phyloP scores from a whole-genome alignment of 2,329 filamentous ascomycete genomes.

The Davidsoniella neocaledoniae region DNA sequence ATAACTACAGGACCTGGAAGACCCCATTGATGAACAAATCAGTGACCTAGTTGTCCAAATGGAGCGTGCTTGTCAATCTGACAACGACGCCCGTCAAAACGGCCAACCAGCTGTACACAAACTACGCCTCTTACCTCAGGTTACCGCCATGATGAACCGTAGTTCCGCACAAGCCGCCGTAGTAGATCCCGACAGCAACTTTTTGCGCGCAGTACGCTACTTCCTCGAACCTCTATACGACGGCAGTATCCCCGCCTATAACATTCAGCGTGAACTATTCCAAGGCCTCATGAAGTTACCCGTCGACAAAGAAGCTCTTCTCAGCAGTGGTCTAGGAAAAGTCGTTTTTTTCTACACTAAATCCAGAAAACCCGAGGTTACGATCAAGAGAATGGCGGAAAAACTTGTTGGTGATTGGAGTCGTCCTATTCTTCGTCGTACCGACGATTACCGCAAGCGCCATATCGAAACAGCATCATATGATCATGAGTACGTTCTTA shows the following conservation, averaged over 20 bases:
- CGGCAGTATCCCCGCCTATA: slow-evolving; percentile 85
- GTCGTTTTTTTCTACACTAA: slow-evolving; percentile 95
- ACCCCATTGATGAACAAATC: slow-evolving; percentile 78
- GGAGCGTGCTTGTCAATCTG: slow-evolving; percentile 74
- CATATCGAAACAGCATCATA: slow-evolving; percentile 46
- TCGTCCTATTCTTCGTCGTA: slow-evolving; percentile 79
- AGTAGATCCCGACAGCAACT: slow-evolving; percentile 86
- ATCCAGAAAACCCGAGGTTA: slow-evolving; percentile 72
- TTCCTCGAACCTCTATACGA: slow-evolving; percentile 93
- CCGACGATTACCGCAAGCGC: slow-evolving; percentile 85
- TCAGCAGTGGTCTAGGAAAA: slow-evolving; percentile 88
- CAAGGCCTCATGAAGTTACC: slow-evolving; percentile 62
- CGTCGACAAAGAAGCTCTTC: slow-evolving; percentile 76
- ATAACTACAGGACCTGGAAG: slow-evolving; percentile 59
- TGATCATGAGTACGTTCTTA: slow-evolving; percentile 39
- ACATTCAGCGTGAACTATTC: slow-evolving; percentile 92
- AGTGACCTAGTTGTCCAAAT: slow-evolving; percentile 75
- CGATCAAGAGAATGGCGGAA: slow-evolving; percentile 88
- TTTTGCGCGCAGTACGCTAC: slow-evolving; percentile 87
- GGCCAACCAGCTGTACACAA: slow-evolving; percentile 79
- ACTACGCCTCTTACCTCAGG: slow-evolving; percentile 81
- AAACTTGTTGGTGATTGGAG: slow-evolving; percentile 91
- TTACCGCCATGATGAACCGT: slow-evolving; percentile 73
- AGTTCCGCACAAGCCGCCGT: slow-evolving; percentile 73
- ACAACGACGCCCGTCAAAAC: slow-evolving; percentile 65